Conservation (phyloP, 495 filamentous ascomycete species). For the Aspergillus hancockii region DNA sequence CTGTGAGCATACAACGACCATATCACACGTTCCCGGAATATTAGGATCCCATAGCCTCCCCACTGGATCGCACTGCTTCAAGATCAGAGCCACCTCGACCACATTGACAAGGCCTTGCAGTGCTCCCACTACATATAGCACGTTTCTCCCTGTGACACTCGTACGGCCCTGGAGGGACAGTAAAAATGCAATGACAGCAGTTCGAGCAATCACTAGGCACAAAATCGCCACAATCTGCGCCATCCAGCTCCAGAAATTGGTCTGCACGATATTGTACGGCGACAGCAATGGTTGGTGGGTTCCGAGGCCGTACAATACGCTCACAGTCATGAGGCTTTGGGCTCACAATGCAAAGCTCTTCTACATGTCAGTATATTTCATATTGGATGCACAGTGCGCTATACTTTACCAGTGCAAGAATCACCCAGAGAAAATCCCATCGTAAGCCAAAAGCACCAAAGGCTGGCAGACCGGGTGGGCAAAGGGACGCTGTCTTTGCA, state of each 20-base stretch:
- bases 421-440: slow-evolving; percentile 34
- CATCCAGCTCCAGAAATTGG: slow-evolving; percentile 35
- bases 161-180: slow-evolving; percentile 29
- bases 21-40: slow-evolving; percentile 27
- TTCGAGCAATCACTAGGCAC: slow-evolving; percentile 25
- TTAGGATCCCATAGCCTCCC: slow-evolving; percentile 26
- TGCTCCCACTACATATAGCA: slow-evolving; percentile 30
- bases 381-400: neutral
- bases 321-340: slow-evolving; percentile 25
- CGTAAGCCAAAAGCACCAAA: slow-evolving; percentile 22
- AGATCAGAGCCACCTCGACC: slow-evolving; percentile 23
- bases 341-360: slow-evolving; percentile 20
- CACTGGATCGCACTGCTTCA: slow-evolving; percentile 29
- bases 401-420: slow-evolving; percentile 26
- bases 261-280: slow-evolving; percentile 21
- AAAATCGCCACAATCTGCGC: slow-evolving; percentile 27
- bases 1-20: slow-evolving; percentile 21
- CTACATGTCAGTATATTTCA: neutral
- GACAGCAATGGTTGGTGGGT: slow-evolving; percentile 25
- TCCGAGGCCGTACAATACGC: slow-evolving; percentile 26
- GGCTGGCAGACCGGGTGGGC: slow-evolving; percentile 11
- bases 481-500: slow-evolving; percentile 26
- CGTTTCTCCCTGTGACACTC: slow-evolving; percentile 17
- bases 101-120: slow-evolving; percentile 27
- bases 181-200: slow-evolving; percentile 35